Conservation (phyloP, 1,139 yeast genomes). For the Scheffersomyces segobiensis region DNA sequence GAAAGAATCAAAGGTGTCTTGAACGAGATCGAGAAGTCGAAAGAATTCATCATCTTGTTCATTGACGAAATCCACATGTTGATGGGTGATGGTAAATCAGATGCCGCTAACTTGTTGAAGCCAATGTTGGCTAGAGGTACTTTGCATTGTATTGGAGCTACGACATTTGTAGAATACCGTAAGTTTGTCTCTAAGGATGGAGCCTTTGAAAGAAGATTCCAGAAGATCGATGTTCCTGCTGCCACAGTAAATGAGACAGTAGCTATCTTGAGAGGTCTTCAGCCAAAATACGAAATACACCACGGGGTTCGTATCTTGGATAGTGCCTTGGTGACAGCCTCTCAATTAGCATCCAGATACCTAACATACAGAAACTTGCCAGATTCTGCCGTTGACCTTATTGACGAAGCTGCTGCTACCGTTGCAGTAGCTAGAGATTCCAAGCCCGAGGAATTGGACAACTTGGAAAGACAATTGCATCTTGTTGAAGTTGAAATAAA, state of each 20-base stretch:
- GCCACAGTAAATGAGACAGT: slow-evolving; percentile 91
- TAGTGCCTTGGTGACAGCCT: slow-evolving; percentile 92
- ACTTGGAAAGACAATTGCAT: slow-evolving; percentile 87
- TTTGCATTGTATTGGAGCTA: slow-evolving; percentile 97
- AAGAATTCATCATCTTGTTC: slow-evolving; percentile 81
- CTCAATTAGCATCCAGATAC: slow-evolving; percentile 92
- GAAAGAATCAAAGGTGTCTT: slow-evolving; percentile 96
- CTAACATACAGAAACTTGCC: slow-evolving; percentile 95
- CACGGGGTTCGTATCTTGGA: slow-evolving; percentile 97
- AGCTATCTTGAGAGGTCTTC: slow-evolving; percentile 94
- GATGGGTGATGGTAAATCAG: slow-evolving; percentile 95
- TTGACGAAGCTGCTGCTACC: slow-evolving; percentile 95
- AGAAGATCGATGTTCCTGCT: slow-evolving; percentile 92
- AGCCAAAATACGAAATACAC: slow-evolving; percentile 93
- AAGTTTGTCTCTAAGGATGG: slow-evolving; percentile 94
- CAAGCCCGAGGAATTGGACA: slow-evolving; percentile 94
- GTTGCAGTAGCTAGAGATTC: slow-evolving; percentile 99
- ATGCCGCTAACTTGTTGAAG: slow-evolving; percentile 94
- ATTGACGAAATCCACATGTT: slow-evolving; percentile 98
- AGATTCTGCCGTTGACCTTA: slow-evolving; percentile 95
- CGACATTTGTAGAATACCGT: slow-evolving; percentile 92
- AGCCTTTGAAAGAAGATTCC: slow-evolving; percentile 98
- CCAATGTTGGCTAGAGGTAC: slow-evolving; percentile 97
- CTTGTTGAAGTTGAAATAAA: slow-evolving; percentile 92
- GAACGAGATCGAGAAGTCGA: slow-evolving; percentile 87